Base-by-base conservation (phyloP, 805 yeast genomes). In the Zygosaccharomyces pseudorouxii region DNA sequence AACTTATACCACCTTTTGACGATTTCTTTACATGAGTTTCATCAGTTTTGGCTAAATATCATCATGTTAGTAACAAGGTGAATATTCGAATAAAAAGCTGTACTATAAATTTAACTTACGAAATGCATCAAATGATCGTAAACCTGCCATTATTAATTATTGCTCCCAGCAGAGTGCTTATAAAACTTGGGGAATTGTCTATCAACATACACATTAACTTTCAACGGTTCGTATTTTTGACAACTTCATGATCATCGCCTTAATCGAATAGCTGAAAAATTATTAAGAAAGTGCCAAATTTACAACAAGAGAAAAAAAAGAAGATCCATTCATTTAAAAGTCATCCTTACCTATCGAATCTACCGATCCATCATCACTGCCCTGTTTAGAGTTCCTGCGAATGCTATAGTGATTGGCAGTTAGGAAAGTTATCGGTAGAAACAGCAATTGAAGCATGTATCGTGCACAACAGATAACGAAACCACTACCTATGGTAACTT, bases 21-120 rank as follows among this genome's bases (percentile, higher is more conserved):
- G 95, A 84, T 54, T 88, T 72, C 42, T 85, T 84, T 40, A 83
- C 76, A 59, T 88, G 89, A 22, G 80, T 70, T n/a, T 81, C 76
- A 18, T 82, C 78, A 18, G 84, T 80, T 63, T 85, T 85, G 4
- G 92, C 84, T 80, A 56, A 35, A 18, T 28, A 18, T 22, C 40
- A 19, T 20, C 18, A 9, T 23, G 44, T 31, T 41, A 38, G 16
- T 35, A 28, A 4, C 22, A 25, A 38, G 11, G 12, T 40, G 27
- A 18, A 5, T 10, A 6, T 22, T 30, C 43, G 38, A 35, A 25
- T 28, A 27, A 11, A 19, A 23, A n/a, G 3, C 19, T n/a, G 29
- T 14, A 14, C n/a, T 27, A 31, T 31, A 9, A 46, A 20, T 27
- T 39, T 5, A 2, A 75, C 81, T 56, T 73, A 75, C 81, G 89